Evolutionary conservation across 257 asterid species (phyloP), one percentile per base, ranked within the genome.

Genomic region (Scutellaria barbata): DNA sequence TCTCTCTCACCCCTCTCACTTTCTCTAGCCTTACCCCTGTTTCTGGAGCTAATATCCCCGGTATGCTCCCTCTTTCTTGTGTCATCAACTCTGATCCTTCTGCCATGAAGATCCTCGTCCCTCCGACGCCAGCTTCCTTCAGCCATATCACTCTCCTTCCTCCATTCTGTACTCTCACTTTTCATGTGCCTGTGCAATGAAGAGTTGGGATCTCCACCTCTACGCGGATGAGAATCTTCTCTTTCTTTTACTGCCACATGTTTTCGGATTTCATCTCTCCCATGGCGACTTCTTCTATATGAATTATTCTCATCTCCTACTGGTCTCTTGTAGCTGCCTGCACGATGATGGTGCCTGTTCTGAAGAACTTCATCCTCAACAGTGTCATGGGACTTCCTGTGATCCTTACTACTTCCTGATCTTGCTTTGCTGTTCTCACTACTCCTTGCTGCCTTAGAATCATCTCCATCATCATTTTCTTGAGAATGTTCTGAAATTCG

Each of bases 361-460:
- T 85, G 96, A 83, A 84, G 85, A 71, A 85, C 90, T 80, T 88
- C 96, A 59, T 87, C 95, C 48, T 87, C 96, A 50, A 66, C 74
- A 67, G 64, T 72, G 69, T 85, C 93, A 53, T n/a, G 86, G 56
- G 76, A 82, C 78, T 73, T 85, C 66, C 76, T 77, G 69, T 75
- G 71, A 79, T 88, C 87, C 71, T 75, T 85, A 63, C 95, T 87
- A 74, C 96, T 91, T 74, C 87, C 92, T 30, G 98, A 94, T 77
- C 88, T 86, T 57, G 86, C 84, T 84, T 87, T 82, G 85, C 94
- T 87, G 81, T 79, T 83, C 53, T 84, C 98, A 66, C 87, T 81
- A 74, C 98, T 89, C 80, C 87, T 82, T 47, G 80, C 86, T 56
- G 86, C 79, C 67, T 77, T 90, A 6, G 88, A 88, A 71, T 90